Evolutionary conservation across 257 asterid genomes (phyloP), one percentile per base, ranked within the genome.

Genomic region (Verbena officinalis): DNA sequence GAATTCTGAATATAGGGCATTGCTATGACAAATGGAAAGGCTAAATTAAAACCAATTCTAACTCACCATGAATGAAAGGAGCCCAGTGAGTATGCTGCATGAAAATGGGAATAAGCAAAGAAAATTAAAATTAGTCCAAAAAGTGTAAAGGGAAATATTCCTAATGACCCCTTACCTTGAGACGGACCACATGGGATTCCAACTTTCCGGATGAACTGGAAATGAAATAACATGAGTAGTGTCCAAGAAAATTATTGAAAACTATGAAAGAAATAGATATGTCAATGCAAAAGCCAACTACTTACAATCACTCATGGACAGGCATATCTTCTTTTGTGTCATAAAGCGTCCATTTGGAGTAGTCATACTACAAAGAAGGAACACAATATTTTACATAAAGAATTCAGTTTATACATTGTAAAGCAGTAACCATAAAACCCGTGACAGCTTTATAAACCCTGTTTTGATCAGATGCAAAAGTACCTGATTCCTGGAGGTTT

Each of bases 61-160:
- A 79, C 88, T 81, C 83, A 94, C 99, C 99, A 94, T 94, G 86
- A 94, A 94, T 2, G 99, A 94, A 68, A 94, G 99, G 38, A 91
- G 94, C 73, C 99, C 99, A 6, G 83, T 91, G 62, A 94, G 85
- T 68, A 94, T 94, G 87, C 99, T 91, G 96, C 95, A 81, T 4
- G 58, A 44, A 63, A 59, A 78, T 12, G 64, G 59, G 64, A 50
- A 69, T 88, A 54, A 80, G 85, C 55, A 68, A 33, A 69, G 31
- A 51, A 73, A 40, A 70, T 19, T 9, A 39, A 46, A 67, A 64
- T 15, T 43, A 59, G 21, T 67, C 33, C 31, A 55, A 42, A 55
- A 31, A 56, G 27, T 22, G 11, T 54, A 34, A n/a, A 34, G 36
- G 8, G 0, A 23, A 36, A 70, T 55, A 27, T 51, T 55, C 61